These are phyloP conservation scores for Pelargonium australe DNA, from an alignment of 441 rosid species.

Conservation along the genomic window DNA sequence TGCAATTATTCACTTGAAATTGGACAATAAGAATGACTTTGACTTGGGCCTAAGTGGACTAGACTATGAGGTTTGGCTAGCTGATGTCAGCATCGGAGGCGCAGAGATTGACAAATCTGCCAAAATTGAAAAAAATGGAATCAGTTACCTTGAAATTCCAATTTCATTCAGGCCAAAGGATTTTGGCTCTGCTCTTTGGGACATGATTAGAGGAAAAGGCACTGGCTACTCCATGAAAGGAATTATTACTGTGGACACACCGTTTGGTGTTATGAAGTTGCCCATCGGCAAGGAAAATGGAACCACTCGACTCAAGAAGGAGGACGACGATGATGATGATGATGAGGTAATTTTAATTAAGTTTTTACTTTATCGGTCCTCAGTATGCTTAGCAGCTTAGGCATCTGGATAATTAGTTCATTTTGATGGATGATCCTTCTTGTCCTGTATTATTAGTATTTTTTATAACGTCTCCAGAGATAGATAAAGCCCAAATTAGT, in stretches of 20 bases:
- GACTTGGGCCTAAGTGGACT: constrained; percentile 73
- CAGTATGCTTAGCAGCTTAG: not conserved
- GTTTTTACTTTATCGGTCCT: not conserved
- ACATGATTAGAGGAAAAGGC: constrained; percentile 91
- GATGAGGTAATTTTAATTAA: constrained; percentile 40
- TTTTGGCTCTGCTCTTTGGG: constrained; percentile 92
- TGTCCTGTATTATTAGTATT: no score
- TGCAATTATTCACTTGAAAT: constrained; percentile 73
- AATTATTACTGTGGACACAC: constrained; percentile 73
- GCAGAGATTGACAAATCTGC: constrained; percentile 60
- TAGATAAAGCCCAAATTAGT: no score
- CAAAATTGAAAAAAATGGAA: constrained; percentile 63
- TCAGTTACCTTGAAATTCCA: constrained; percentile 51
- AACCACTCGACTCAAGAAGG: constrained; percentile 76
- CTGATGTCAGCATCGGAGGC: constrained; percentile 58
- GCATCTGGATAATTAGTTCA: not conserved
- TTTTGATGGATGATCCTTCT: not conserved
- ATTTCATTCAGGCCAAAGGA: constrained; percentile 86
- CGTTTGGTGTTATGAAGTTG: constrained; percentile 86
- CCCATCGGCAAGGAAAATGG: constrained; percentile 92
- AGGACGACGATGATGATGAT: constrained; percentile 59
- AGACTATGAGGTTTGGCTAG: constrained; percentile 82
- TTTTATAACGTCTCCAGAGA: no score
- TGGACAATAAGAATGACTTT: constrained; percentile 81
- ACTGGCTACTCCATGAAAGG: constrained; percentile 86